phyloP scores from a whole-genome alignment of 1,284 basidiomycete species.

The Ustilago vetiveriae region DNA sequence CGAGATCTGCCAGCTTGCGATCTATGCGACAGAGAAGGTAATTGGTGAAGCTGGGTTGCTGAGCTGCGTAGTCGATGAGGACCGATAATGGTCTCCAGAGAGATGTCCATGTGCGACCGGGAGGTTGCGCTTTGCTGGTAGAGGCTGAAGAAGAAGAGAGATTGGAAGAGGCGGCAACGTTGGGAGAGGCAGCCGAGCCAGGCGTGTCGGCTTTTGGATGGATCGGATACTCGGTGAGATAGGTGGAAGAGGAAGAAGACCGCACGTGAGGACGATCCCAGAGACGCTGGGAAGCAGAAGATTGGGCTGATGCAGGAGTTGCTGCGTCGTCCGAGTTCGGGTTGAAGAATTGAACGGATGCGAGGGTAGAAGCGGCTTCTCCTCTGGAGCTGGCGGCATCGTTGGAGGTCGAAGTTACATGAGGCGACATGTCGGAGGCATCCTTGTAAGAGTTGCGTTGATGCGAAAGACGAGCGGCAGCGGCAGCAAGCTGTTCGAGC shows the following conservation, averaged over 20 bases:
- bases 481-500: constrained; percentile 43
- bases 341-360: constrained; percentile 49
- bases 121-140: constrained; percentile 23
- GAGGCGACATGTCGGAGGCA: constrained; percentile 20
- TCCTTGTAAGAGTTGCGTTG: constrained; percentile 24
- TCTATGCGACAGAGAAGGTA: constrained; percentile 41
- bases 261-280: constrained; percentile 8
- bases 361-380: constrained; percentile 33
- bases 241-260: not conserved
- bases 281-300: constrained; percentile 8
- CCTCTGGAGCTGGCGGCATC: constrained; percentile 22
- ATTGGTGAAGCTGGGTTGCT: constrained; percentile 39
- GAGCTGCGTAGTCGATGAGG: constrained; percentile 48
- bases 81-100: constrained; percentile 46
- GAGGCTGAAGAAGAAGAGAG: constrained; percentile 1
- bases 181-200: constrained; percentile 12
- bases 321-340: constrained; percentile 13
- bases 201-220: constrained; percentile 1
- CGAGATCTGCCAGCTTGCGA: constrained; percentile 16
- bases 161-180: constrained; percentile 3
- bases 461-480: constrained; percentile 41
- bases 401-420: constrained; percentile 15
- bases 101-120: constrained; percentile 47
- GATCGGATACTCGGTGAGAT: not conserved
- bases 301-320: constrained; percentile 13